Base-by-base conservation (phyloP, 768 basidiomycete genomes). In the Omphalotus guepiniiformis region DNA sequence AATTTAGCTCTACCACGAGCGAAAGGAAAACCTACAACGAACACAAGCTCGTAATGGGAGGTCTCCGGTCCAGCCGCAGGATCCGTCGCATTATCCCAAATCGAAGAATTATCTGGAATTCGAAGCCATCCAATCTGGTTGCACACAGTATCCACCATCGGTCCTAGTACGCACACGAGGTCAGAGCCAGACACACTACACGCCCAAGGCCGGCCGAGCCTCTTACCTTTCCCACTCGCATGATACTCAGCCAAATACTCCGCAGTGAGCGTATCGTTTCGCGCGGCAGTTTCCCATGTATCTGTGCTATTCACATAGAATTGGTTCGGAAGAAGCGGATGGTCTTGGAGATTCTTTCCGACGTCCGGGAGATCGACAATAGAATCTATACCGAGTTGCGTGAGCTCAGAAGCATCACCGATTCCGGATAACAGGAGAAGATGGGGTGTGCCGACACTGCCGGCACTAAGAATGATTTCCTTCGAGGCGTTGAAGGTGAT, bases 391-490 rank as follows among this genome's bases (percentile, higher is more conserved):
- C 57, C 57, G 5, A 54, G 45, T 1, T 37, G 21, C 3, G 47
- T 39, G 8, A 60, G 40, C 2, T 50, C 42, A 1, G 29, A 38
- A 15, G 28, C 1, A 26, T 56, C 40, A 18, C 46, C 46, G 28
- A 58, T 59, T 26, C 55, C 55, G 8, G 55, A 56, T 2, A 37
- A 32, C 15, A 55, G 36, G 12, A 47, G 53, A 32, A 62, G 51
- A 19, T 57, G 58, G 13, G 62, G 53, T 2, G 60, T 64, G 2
- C 59, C 59, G 29, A 63, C 54, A 0, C 60, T 39, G 2, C 64
- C 64, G 4, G 63, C 62, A 16, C 58, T 58, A 5, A 58, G 51
- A 29, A 56, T 56, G 23, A 65, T 54, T 51, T 61, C 60, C 16
- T 57, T 58, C 1, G 40, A n/a, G 2, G 60, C 60, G 4, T 28